phyloP scores from a whole-genome alignment of 202 grass and related monocot genomes.

The Musa balbisiana region DNA sequence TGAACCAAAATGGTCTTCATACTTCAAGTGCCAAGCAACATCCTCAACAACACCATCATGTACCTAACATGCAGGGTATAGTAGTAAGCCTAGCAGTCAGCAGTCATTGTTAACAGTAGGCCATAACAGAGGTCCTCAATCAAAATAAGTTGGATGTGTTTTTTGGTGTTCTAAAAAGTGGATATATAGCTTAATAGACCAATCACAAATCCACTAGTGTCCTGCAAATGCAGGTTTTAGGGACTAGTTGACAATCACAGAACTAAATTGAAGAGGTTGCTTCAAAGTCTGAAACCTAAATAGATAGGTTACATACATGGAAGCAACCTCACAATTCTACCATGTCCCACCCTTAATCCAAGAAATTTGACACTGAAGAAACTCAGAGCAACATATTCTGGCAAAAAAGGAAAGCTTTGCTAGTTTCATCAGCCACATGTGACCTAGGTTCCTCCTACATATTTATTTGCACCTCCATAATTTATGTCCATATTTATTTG shows the following conservation, averaged over 20 bases:
- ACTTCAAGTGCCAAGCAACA: slow-evolving; percentile 94
- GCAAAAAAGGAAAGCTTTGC: not conserved
- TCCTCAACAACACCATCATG: slow-evolving; percentile 97
- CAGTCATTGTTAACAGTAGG: not conserved
- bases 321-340: not conserved
- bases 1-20: slow-evolving; percentile 90
- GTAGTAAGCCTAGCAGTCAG: slow-evolving; percentile 5
- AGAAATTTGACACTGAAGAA: not conserved
- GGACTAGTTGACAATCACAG: not conserved
- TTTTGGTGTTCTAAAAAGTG: no score
- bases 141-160: no score
- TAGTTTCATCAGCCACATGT: not conserved
- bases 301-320: not conserved
- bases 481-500: not conserved
- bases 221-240: not conserved
- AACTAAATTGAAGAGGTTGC: not conserved
- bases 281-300: not conserved
- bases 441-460: no score
- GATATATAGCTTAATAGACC: no score
- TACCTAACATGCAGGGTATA: slow-evolving; percentile 36
- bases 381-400: not conserved
- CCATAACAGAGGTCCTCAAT: not conserved
- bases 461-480: not conserved
- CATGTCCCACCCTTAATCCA: not conserved
- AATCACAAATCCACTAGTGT: not conserved